Base-by-base conservation (phyloP, 176 grass and related monocot genomes). In the Pharus latifolius region DNA sequence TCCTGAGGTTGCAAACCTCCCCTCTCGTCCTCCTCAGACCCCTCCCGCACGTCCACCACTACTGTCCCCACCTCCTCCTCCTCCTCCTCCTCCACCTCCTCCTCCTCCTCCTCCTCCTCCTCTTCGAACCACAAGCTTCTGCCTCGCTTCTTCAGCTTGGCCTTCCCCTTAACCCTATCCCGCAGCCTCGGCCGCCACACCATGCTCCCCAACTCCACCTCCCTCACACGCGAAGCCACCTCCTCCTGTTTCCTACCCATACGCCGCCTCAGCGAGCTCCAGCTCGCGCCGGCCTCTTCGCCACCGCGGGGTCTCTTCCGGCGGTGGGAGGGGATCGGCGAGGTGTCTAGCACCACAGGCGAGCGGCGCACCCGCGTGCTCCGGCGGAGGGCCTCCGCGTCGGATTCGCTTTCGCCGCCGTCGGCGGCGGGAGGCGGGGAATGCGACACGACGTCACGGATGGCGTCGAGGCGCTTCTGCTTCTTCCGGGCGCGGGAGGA, bases 401-500 rank as follows among this genome's bases (percentile, higher is more conserved):
- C 84, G 6, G 78, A 32, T 74, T 70, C 51, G 42, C 45, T 60
- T 0, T n/a, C 52, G 27, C 3, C 54, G 34, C 28, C 49, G 19
- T 16, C 73, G 26, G 22, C 82, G 17, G 35, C 35, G 15, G 71
- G 13, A 24, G 74, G 80, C 60, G 56, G 63, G 13, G 75, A 19
- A 67, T 74, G 49, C 61, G 69, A 63, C 38, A 67, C 67, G 35
- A 65, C 71, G 72, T 99, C 95, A 24, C 34, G 54, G 66, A 99
- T 94, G 67, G 95, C 74, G 44, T 99, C 95, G 29, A 99, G 95
- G 40, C 87, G 78, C 82, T 91, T 99, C 75, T 99, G 82, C 87
- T 85, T 93, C 81, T 94, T 99, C 84, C 82, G 75, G 24, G 76
- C 46, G 65, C 77, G 64, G 60, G 70, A 60, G 20, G 50, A 61